Conservation (phyloP, 495 filamentous ascomycete genomes). For the Penicillium samsonianum region DNA sequence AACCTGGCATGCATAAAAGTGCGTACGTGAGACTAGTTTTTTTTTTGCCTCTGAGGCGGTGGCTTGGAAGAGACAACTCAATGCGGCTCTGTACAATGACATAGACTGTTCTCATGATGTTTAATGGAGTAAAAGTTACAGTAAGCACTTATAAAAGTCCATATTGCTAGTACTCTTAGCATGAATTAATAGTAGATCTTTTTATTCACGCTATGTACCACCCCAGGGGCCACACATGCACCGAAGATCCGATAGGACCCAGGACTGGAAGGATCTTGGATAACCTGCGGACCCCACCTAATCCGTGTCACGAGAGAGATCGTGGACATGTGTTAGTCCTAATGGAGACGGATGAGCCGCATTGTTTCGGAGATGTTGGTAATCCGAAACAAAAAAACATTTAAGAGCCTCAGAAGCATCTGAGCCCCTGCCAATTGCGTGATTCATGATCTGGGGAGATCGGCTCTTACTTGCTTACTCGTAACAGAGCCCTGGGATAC, state of each 20-base stretch:
- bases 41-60: conserved; percentile 5
- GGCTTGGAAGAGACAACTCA: neutral
- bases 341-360: conserved; percentile 4
- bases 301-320: conserved; percentile 8
- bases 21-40: neutral
- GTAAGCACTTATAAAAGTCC: no score
- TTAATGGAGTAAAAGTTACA: neutral
- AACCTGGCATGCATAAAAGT: neutral
- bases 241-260: conserved; percentile 1
- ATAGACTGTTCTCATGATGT: neutral
- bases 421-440: neutral
- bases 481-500: no score
- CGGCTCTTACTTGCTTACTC: neutral
- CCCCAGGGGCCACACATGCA: neutral
- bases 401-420: neutral
- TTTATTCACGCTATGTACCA: neutral
- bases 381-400: neutral
- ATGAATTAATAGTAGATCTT: no score
- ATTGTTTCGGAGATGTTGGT: conserved; percentile 2
- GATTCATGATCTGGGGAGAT: neutral
- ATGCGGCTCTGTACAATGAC: conserved; percentile 1
- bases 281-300: neutral
- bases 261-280: neutral
- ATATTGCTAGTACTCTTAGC: no score
- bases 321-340: neutral